These are phyloP conservation scores for Diaporthe longicolla DNA, from an alignment of 2,329 filamentous ascomycete species.

Conservation along the genomic window DNA sequence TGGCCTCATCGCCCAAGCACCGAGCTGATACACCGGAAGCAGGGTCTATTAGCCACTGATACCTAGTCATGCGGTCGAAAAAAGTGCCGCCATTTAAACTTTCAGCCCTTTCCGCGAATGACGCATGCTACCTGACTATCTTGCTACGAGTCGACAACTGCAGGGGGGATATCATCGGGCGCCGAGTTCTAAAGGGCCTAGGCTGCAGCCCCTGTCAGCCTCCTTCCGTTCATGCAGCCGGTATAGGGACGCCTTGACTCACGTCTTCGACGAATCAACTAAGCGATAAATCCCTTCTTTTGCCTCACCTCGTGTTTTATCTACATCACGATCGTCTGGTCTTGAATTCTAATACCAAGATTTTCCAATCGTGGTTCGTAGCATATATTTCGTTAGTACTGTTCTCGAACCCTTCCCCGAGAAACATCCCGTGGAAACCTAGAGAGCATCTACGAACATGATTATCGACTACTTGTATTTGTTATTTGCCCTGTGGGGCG, in stretches of 20 bases:
- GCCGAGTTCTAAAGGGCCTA: not conserved
- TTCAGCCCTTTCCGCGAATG: not conserved
- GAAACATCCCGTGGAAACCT: not conserved
- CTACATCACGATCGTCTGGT: not conserved
- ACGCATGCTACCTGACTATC: not conserved
- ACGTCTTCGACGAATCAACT: not conserved
- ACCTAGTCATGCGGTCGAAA: constrained; percentile 9
- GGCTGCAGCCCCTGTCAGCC: constrained; percentile 11
- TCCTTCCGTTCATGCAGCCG: not conserved
- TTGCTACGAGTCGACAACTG: constrained; percentile 1
- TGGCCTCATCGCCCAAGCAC: not conserved
- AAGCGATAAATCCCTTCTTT: not conserved
- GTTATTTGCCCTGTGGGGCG: not conserved
- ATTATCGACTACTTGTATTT: not conserved
- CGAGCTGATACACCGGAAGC: not conserved
- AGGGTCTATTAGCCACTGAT: not conserved
- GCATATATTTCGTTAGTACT: not conserved
- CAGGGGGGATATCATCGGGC: not conserved
- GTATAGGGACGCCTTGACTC: constrained; percentile 16
- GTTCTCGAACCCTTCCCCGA: not conserved
- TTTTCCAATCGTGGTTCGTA: not conserved
- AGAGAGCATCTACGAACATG: not conserved
- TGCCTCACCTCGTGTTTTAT: not conserved
- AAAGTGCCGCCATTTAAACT: not conserved
- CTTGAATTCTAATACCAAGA: not conserved